Base-by-base conservation (phyloP, 2,329 filamentous ascomycete species). In the Karstenula rhodostoma region DNA sequence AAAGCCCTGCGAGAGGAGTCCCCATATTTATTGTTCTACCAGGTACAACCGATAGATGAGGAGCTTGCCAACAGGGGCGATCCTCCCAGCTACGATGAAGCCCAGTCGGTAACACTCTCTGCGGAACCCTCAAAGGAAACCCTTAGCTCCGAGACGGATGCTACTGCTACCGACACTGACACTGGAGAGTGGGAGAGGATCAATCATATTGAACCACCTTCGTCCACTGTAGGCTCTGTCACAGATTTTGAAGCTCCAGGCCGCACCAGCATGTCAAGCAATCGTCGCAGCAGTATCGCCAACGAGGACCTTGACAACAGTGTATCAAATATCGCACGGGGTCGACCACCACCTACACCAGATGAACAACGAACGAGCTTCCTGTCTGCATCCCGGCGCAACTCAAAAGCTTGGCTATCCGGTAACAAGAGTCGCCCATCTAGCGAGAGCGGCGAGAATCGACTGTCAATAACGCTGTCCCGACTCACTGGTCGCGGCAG, bases 11-110 rank as follows among this genome's bases (percentile, higher is more conserved):
- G 87, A 67, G 86, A 90, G n/a, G 94, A 97, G 76, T 96, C 93
- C 76, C 94, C 95, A 0, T 98, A 98, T 75, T 85, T 98, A 7
- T 83, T 99, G 0, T 98, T 98, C 77, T 99, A 97, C 73, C 94
- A 97, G 76, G 92, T 98, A 43, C 86, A 96, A 32, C 94, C 94
- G 0, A 93, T 96, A 71, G 87, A 92, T 32, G 91, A 94, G 58
- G 85, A 90, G 64, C 78, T 80, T n/a, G 74, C 75, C 49, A 63
- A 66, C 12, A 65, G 75, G 61, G 72, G 75, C 19, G 73, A 76
- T 52, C 76, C 80, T 37, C 81, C 81, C 0, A 74, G 65, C 4
- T 83, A 83, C 56, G 69, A 73, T 12, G 81, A 82, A 58, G 63
- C 65, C 23, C 57, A 70, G 35, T 66, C 60, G 10, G 61, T 58